Conservation (phyloP, 805 yeast species). For the Blastobotrys chiropterorum region DNA sequence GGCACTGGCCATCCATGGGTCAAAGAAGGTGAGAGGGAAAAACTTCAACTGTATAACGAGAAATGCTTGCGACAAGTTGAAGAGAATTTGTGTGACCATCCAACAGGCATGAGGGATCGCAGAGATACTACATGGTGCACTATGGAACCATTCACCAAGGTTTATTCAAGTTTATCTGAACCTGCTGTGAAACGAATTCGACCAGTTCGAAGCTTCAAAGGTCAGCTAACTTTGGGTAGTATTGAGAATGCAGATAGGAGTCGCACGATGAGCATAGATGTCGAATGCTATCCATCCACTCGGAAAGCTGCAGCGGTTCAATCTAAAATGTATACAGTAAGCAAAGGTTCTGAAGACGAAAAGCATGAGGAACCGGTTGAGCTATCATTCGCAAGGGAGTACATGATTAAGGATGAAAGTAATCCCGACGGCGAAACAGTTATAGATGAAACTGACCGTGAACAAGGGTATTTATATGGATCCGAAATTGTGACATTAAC, state of each 20-base stretch:
- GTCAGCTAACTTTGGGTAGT: conserved; percentile 44
- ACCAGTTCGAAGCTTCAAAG: conserved; percentile 33
- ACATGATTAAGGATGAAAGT: conserved; percentile 19
- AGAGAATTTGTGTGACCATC: background rate
- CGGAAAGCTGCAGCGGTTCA: conserved; percentile 12
- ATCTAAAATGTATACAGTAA: conserved; percentile 1
- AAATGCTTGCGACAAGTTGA: background rate
- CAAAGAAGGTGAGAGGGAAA: background rate
- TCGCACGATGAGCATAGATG: conserved; percentile 21
- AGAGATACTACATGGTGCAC: background rate
- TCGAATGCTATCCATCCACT: conserved; percentile 18
- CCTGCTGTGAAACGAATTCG: background rate
- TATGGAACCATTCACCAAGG: background rate
- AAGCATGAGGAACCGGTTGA: background rate
- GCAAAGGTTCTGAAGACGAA: background rate
- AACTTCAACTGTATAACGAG: background rate
- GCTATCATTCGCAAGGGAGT: background rate
- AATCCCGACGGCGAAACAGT: conserved; percentile 24
- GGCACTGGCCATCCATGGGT: background rate
- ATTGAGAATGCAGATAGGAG: conserved; percentile 27
- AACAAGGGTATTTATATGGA: conserved; percentile 66
- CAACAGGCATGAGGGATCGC: background rate
- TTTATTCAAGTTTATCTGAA: background rate
- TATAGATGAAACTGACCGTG: conserved; percentile 38
- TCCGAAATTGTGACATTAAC: conserved; percentile 45